phyloP scores from a whole-genome alignment of 1,284 basidiomycete genomes.

The Trichosporon sp. region DNA sequence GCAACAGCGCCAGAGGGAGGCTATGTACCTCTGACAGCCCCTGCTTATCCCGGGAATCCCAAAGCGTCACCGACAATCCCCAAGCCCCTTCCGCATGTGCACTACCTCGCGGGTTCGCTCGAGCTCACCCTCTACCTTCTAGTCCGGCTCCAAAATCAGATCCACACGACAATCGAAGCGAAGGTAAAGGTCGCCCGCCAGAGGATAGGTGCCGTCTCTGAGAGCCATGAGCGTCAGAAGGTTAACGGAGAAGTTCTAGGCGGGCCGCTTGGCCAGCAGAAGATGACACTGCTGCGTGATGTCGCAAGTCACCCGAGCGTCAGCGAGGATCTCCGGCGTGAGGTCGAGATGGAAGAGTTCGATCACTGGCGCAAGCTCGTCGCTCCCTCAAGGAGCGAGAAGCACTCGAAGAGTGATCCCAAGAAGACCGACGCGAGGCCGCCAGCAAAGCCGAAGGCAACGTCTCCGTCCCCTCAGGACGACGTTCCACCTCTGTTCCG shows the following conservation, averaged over 20 bases:
- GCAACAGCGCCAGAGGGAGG: slow-evolving; percentile 56
- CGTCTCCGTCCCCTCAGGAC: not conserved
- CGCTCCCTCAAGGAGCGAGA: slow-evolving; percentile 14
- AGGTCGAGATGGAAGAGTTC: slow-evolving; percentile 42
- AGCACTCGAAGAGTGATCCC: slow-evolving; percentile 1
- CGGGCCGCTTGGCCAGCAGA: slow-evolving; percentile 38
- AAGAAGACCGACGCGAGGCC: slow-evolving; percentile 3
- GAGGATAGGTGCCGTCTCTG: slow-evolving; percentile 63
- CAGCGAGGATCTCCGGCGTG: slow-evolving; percentile 32
- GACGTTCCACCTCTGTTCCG: slow-evolving; percentile 23
- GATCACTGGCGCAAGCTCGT: slow-evolving; percentile 40
- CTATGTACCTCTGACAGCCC: slow-evolving; percentile 52
- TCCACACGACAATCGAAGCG: slow-evolving; percentile 57
- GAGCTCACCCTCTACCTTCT: slow-evolving; percentile 46
- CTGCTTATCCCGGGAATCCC: slow-evolving; percentile 31
- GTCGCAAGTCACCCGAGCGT: slow-evolving; percentile 34
- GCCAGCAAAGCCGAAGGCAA: not conserved
- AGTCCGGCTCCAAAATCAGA: slow-evolving; percentile 55
- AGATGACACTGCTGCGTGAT: slow-evolving; percentile 36
- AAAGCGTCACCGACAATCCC: slow-evolving; percentile 45
- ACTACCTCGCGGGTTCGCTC: slow-evolving; percentile 50
- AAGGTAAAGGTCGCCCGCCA: slow-evolving; percentile 69
- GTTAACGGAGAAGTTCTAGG: slow-evolving; percentile 43
- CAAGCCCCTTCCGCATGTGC: slow-evolving; percentile 46
- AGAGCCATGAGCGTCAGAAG: slow-evolving; percentile 62